Base-by-base conservation (phyloP, 2,329 filamentous ascomycete species). In the Epichloe typhina region DNA sequence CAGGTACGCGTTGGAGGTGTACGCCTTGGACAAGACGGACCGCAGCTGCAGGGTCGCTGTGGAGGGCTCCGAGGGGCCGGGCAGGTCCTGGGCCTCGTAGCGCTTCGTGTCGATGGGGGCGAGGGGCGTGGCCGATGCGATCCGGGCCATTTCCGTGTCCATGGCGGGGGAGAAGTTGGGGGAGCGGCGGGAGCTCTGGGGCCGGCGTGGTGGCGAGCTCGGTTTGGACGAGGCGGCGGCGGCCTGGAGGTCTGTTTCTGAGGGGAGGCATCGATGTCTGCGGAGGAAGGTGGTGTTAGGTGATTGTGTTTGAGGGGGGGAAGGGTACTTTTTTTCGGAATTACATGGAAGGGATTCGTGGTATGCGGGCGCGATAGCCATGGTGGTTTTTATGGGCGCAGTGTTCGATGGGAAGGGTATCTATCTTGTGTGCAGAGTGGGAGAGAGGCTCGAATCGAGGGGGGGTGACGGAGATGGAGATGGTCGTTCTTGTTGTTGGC, bases 331-430 rank as follows among this genome's bases (percentile, higher is more conserved):
- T 31, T 31, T 37, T 47, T 17, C 31, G 12, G 12, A 8, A 8
- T 15, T 77, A 89, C 86, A 91, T 46, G 87, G 86, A 21, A 94
- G 80, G 21, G 85, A 88, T 64, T 93, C 86, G 69, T 89, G 84
- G 54, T 83, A 71, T 49, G 68, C 69, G 47, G 66, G 62, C 40
- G 59, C 57, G 37, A 61, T 39, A 62, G 64, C 66, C 51, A 49
- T 49, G 19, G 12, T 44, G 23, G 7, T 3, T 26, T 8, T 26
- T 38, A 1, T 13, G 1, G 26, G 31, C 31, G 31, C 31, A 11
- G 31, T 9, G 3, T 31, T 38, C 37, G 37, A 38, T 38, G 37
- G 13, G 36, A 13, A 6, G 37, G 1, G 1, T 38, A 12, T 13
- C 36, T 9, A 31, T 31, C 26, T 26, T 1, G 26, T 31, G 26